Base-by-base conservation (phyloP, 2,329 filamentous ascomycete genomes). In the Didymella exigua region DNA sequence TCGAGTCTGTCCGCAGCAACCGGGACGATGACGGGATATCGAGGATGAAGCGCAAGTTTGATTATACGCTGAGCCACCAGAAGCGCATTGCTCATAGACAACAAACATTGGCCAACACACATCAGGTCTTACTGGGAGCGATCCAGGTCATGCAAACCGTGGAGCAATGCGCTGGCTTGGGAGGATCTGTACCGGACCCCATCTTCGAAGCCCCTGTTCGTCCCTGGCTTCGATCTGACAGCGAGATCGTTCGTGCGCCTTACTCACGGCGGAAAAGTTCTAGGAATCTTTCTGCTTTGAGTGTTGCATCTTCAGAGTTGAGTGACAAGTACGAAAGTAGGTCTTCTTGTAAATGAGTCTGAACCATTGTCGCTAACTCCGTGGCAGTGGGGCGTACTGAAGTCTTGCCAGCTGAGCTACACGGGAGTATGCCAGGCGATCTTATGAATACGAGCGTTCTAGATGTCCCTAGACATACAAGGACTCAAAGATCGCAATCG, bases 31-130 rank as follows among this genome's bases (percentile, higher is more conserved):
- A 60, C 13, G 33, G 18, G n/a, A 62, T 63, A 45, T 49, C 60
- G 41, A 57, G 46, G 31, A 59, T 69, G 49, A 68, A 56, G 54
- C 66, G 62, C 13, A 71, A 63, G 50, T 66, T 71, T 24, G 68
- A 71, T 23, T 72, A 69, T 67, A 58, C 67, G 3, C 26, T 71
- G 11, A 58, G 56, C 27, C 65, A 74, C 33, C 70, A 71, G 36
- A 64, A 66, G 19, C 66, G 61, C 43, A 59, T 71, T 23, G n/a
- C 50, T 31, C 56, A 52, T 42, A 61, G 62, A 50, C 54, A 62
- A 58, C 54, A 60, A 29, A 44, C 60, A 8, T 55, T 75, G 24
- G 50, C 54, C 14, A 52, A 49, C 13, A 70, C 68, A 23, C 71
- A 72, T 46, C 59, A 65, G 21, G 67, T 66, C 38, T 58, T 74